Percentiles rank a stretch among this genome's conserved stretches.
phyloP scores from a whole-genome alignment of 805 yeast genomes.

The Metschnikowia orientalis region DNA sequence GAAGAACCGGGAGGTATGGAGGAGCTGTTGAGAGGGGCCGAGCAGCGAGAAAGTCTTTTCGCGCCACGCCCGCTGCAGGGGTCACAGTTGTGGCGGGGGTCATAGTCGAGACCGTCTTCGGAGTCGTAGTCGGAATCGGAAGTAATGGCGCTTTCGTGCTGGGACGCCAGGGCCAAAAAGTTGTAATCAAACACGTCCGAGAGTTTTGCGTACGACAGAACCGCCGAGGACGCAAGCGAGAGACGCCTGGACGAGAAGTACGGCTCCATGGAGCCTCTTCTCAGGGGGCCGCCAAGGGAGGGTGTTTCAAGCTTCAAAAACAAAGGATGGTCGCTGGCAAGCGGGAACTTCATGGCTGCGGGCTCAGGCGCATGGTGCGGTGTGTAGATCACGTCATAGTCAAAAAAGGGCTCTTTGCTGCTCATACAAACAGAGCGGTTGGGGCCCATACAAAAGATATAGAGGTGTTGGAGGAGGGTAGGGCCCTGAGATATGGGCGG shows the following conservation, averaged over 20 bases:
- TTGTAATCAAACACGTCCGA: conserved; percentile 18
- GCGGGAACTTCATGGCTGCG: conserved; percentile 10
- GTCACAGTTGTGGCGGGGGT: background rate
- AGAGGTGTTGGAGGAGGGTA: background rate
- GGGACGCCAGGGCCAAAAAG: conserved; percentile 6
- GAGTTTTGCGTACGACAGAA: conserved; percentile 14
- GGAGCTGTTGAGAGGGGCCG: no score
- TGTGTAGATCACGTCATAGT: conserved; percentile 12
- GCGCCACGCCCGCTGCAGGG: conserved; percentile 1
- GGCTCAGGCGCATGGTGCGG: conserved; percentile 5
- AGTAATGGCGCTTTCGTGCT: conserved; percentile 12
- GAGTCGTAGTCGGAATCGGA: conserved; percentile 18
- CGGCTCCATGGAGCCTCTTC: conserved; percentile 18
- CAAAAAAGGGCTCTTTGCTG: conserved; percentile 15
- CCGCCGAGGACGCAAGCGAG: conserved; percentile 7
- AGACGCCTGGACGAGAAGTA: conserved; percentile 10
- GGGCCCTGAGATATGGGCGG: background rate
- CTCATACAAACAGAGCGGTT: conserved; percentile 8
- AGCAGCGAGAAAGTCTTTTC: conserved; percentile 1
- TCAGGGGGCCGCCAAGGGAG: conserved; percentile 7
- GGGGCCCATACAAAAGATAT: background rate
- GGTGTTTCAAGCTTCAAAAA: conserved; percentile 7
- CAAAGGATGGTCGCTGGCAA: conserved; percentile 10
- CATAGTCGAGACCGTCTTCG: conserved; percentile 7
- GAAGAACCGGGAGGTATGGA: no score